Evolutionary conservation across 1,284 basidiomycete genomes (phyloP).

Genomic region (Termitomyces sp.): DNA sequence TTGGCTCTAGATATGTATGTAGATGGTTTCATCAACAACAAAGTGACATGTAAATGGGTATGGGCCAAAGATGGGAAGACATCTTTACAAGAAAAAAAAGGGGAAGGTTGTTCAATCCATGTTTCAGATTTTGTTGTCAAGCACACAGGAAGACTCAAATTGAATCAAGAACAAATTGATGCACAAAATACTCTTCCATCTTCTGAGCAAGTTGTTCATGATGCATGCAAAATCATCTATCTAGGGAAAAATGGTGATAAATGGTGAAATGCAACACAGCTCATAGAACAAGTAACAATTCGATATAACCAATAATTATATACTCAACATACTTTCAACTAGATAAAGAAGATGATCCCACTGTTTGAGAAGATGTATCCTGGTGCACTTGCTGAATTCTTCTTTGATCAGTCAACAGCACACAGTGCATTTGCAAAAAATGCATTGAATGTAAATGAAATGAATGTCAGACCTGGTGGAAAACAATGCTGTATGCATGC

Average conservation of each 20-base stretch:
- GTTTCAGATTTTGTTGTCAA: slow-evolving; percentile 9
- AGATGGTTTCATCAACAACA: too few relatives aligned
- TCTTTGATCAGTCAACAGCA: slow-evolving; percentile 12
- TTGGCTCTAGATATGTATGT: too few relatives aligned
- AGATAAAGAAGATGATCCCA: neutral
- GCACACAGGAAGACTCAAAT: neutral
- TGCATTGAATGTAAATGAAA: slow-evolving; percentile 10
- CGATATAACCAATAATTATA: neutral
- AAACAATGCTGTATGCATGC: slow-evolving; percentile 5
- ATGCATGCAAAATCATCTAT: neutral
- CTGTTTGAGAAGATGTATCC: neutral
- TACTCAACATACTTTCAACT: slow-evolving; percentile 2
- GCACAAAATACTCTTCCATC: neutral
- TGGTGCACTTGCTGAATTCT: too few relatives aligned
- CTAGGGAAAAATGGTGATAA: slow-evolving; percentile 4
- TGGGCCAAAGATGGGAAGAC: slow-evolving; percentile 3
- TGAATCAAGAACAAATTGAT: neutral
- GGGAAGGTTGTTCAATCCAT: slow-evolving; percentile 2
- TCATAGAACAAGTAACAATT: neutral
- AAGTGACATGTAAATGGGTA: neutral
- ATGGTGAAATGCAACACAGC: neutral
- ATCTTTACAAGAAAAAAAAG: slow-evolving; percentile 5
- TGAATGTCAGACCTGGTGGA: slow-evolving; percentile 11
- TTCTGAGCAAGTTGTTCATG: neutral
- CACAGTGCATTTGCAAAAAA: slow-evolving; percentile 7